phyloP scores from a whole-genome alignment of 306 rosid species.

The Begonia masoniana region DNA sequence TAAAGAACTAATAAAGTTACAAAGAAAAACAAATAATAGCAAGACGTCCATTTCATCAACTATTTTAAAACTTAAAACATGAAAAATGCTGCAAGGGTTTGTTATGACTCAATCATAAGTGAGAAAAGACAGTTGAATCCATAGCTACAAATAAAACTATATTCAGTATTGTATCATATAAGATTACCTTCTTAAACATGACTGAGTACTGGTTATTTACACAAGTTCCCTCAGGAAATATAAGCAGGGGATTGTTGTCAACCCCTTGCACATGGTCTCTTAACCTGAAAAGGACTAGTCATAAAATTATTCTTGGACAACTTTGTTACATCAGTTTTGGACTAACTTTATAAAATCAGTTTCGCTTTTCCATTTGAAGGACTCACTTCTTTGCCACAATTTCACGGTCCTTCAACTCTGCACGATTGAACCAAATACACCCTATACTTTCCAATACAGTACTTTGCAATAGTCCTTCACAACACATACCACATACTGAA shows the following conservation, averaged over 20 bases:
- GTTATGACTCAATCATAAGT: too few relatives aligned
- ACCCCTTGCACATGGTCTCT: conserved; percentile 78
- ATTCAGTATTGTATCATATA: conserved; percentile 2
- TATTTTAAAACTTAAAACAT: too few relatives aligned
- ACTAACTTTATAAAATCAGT: too few relatives aligned
- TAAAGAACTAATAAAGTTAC: too few relatives aligned
- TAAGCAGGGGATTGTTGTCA: conserved; percentile 92
- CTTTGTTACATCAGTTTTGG: too few relatives aligned
- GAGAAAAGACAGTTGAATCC: too few relatives aligned
- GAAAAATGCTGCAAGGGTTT: too few relatives aligned
- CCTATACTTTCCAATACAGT: conserved; percentile 92
- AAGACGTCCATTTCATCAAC: too few relatives aligned
- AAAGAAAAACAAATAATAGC: too few relatives aligned
- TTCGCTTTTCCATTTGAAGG: too few relatives aligned
- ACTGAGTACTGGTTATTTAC: conserved; percentile 94
- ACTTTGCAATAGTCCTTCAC: conserved; percentile 83
- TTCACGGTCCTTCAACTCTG: conserved; percentile 91
- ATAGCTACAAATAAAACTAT: too few relatives aligned
- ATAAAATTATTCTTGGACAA: conserved; percentile 3
- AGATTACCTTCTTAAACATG: conserved; percentile 83
- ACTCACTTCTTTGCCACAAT: conserved; percentile 90
- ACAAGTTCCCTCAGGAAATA: conserved; percentile 98
- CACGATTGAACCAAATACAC: conserved; percentile 89
- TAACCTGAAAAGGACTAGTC: conserved; percentile 44
- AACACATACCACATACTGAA: conserved; percentile 8